phyloP scores from a whole-genome alignment of 108 stramenopile species.

The Cyclostephanos tholiformis region DNA sequence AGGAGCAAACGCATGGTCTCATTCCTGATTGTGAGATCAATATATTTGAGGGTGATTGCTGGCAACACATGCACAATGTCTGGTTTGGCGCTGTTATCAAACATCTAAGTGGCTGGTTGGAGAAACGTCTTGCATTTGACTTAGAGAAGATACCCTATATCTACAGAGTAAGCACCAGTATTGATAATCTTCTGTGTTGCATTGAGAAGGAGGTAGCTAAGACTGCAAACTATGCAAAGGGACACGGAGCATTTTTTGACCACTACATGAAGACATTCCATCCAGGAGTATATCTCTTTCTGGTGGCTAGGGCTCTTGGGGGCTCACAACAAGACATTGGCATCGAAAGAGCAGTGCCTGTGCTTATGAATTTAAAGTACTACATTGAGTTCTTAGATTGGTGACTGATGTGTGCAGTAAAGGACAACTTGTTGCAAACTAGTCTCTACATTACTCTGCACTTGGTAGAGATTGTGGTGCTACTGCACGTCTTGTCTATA shows the following conservation, averaged over 20 bases:
- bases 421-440: conserved; percentile 2
- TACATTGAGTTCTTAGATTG: conserved; percentile 18
- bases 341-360: conserved; percentile 15
- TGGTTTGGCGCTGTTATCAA: no score
- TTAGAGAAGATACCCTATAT: conserved; percentile 10
- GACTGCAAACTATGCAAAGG: conserved; percentile 29
- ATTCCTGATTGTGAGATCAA: not conserved
- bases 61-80: conserved; percentile 26
- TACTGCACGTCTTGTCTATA: conserved; percentile 21
- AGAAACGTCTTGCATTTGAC: not conserved
- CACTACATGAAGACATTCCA: not conserved
- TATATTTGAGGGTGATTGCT: conserved; percentile 20
- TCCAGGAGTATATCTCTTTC: conserved; percentile 17
- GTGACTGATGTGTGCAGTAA: not conserved
- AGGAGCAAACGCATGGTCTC: no score
- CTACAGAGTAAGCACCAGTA: conserved; percentile 9
- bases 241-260: conserved; percentile 19
- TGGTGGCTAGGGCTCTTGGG: conserved; percentile 3
- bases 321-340: conserved; percentile 21
- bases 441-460: conserved; percentile 15
- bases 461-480: conserved; percentile 13
- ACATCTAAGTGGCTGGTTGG: not conserved
- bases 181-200: conserved; percentile 9
- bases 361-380: conserved; percentile 21
- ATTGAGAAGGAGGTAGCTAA: conserved; percentile 19